Conservation (phyloP, 116 monocot genomes). For the Iris pallida region DNA sequence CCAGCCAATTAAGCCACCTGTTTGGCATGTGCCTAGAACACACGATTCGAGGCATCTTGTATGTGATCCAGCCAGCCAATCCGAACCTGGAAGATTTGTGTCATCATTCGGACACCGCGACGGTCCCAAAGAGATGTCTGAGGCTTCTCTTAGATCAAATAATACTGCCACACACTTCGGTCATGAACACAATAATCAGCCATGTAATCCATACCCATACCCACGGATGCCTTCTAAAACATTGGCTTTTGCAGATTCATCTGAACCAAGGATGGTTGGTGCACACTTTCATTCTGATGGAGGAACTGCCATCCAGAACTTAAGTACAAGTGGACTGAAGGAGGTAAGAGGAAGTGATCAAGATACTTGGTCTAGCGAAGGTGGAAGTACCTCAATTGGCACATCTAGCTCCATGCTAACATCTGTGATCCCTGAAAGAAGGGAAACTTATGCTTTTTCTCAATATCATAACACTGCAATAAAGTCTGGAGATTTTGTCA, state of each 20-base stretch:
- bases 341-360: not conserved
- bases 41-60: not conserved
- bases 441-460: not conserved
- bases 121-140: constrained; percentile 6
- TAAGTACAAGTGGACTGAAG: not conserved
- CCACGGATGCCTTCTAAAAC: constrained; percentile 1
- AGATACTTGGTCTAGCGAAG: not conserved
- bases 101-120: constrained; percentile 13
- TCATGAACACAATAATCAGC: constrained; percentile 6
- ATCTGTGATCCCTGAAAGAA: constrained; percentile 1
- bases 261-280: not conserved
- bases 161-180: not conserved
- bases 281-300: constrained; percentile 1
- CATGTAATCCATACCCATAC: constrained; percentile 2
- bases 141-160: constrained; percentile 1
- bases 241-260: not conserved
- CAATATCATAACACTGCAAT: constrained; percentile 3
- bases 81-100: constrained; percentile 1
- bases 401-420: not conserved
- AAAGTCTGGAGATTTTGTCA: constrained; percentile 2
- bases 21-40: not conserved
- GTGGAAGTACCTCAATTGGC: not conserved
- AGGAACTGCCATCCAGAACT: not conserved
- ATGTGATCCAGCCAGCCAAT: not conserved
- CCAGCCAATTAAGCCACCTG: not conserved